Conservation (phyloP, 768 basidiomycete species). For the Mycena indigotica region DNA sequence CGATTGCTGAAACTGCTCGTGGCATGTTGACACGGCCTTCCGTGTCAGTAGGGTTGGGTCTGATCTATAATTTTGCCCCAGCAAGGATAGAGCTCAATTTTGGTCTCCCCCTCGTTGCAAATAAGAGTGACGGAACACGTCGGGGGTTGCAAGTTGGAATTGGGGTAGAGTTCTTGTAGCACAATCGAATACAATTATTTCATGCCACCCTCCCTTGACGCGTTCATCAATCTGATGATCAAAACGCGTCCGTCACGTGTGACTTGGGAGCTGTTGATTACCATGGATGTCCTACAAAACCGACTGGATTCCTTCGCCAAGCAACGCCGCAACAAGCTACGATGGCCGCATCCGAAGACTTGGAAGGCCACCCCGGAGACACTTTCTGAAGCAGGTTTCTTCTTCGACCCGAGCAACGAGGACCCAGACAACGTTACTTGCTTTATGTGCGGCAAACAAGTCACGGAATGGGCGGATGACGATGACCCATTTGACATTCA, state of each 20-base stretch:
- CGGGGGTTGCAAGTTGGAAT: slow-evolving; percentile 69
- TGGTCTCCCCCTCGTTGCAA: slow-evolving; percentile 76
- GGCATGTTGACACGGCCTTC: slow-evolving; percentile 57
- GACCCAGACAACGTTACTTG: slow-evolving; percentile 80
- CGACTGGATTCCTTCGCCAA: slow-evolving; percentile 73
- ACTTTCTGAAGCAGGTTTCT: slow-evolving; percentile 91
- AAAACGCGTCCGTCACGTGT: too few relatives aligned
- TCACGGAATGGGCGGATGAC: slow-evolving; percentile 80
- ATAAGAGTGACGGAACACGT: slow-evolving; percentile 54
- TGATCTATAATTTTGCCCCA: slow-evolving; percentile 83
- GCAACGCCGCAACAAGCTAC: slow-evolving; percentile 64
- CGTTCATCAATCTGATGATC: too few relatives aligned
- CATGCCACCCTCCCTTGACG: not conserved
- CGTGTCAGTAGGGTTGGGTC: slow-evolving; percentile 77
- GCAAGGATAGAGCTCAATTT: slow-evolving; percentile 88
- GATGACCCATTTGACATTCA: slow-evolving; percentile 91
- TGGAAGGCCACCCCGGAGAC: slow-evolving; percentile 71
- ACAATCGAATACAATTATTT: not conserved
- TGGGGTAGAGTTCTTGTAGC: slow-evolving; percentile 56
- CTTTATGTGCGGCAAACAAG: slow-evolving; percentile 79
- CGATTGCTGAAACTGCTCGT: slow-evolving; percentile 42
- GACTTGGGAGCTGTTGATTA: slow-evolving; percentile 11
- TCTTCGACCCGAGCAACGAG: slow-evolving; percentile 67
- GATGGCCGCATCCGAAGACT: slow-evolving; percentile 75
- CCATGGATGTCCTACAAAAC: slow-evolving; percentile 56